These are phyloP conservation scores for Penicillium sp. DNA, from an alignment of 2,329 filamentous ascomycete genomes.

Conservation along the genomic window DNA sequence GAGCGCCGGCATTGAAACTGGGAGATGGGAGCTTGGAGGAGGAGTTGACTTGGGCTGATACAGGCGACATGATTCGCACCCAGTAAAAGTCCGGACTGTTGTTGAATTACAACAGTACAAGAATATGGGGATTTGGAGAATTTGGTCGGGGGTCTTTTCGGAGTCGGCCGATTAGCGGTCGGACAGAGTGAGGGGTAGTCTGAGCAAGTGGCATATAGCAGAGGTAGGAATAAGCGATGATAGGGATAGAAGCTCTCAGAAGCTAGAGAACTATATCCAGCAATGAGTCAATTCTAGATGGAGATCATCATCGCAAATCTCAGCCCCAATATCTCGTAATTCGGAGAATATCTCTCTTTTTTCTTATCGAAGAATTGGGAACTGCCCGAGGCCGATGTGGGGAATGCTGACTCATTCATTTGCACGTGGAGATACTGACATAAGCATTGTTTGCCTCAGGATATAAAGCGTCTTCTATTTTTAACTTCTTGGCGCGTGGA, in stretches of 20 bases:
- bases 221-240: slow-evolving; percentile 5
- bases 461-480: not conserved
- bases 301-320: slow-evolving; percentile 4
- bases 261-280: not conserved
- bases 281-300: not conserved
- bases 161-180: slow-evolving; percentile 25
- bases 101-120: slow-evolving; percentile 5
- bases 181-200: slow-evolving; percentile 23
- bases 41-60: slow-evolving; percentile 31
- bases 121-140: slow-evolving; percentile 12
- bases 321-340: slow-evolving; percentile 1
- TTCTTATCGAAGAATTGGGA: slow-evolving; percentile 8
- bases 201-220: slow-evolving; percentile 15
- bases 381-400: slow-evolving; percentile 6
- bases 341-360: slow-evolving; percentile 1
- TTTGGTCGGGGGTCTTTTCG: slow-evolving; percentile 18
- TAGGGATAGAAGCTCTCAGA: not conserved
- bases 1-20: slow-evolving; percentile 43
- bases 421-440: no score
- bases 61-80: slow-evolving; percentile 35
- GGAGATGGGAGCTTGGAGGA: slow-evolving; percentile 36
- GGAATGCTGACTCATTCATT: slow-evolving; percentile 6
- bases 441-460: not conserved
- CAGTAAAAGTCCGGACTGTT: not conserved
- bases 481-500: slow-evolving; percentile 7